Evolutionary conservation across 2,329 filamentous ascomycete genomes (phyloP), one percentile per base, ranked within the genome.

Genomic region (Colletotrichum sidae): DNA sequence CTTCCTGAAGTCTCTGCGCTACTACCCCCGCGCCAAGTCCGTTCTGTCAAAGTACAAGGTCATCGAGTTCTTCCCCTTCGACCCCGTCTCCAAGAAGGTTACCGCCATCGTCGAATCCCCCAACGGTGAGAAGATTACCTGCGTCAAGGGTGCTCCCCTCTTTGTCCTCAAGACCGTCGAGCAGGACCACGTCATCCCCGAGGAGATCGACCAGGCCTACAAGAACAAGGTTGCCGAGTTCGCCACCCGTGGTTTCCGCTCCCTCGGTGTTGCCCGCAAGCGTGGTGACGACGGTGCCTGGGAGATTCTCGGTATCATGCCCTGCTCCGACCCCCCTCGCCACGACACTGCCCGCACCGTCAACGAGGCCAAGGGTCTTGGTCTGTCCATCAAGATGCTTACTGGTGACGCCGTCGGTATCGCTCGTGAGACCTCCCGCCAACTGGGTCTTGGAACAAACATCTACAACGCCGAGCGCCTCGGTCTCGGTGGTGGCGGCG

Each of bases 221-320:
- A 95, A 95, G 87, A 93, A 93, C 83, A 95, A 94, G 80, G 93
- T 97, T 67, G 91, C 92, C 55, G 94, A 97, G 79, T 69, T 69
- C 76, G 94, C 93, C 72, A 92, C 90, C 73, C 92, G 94, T 87
- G 94, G 94, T 83, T 97, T 96, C 87, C 92, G 94, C 80, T 96
- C 94, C 66, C 91, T 97, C 54, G 93, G 93, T 86, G 92, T 97
- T 83, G 93, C 93, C 74, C 93, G 93, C 81, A 96, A 96, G 87
- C 90, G 91, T 78, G 92, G 88, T 76, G 67, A 68, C 17, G 88
- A 92, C 79, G 87, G 88, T 76, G 83, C 87, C 61, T 97, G 94
- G 93, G 92, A 97, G 79, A 94, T 97, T 72, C 89, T 97, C 72
- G 93, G 93, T 74, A 97, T 97, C 74, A 95, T 97, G 92, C 93